phyloP scores from a whole-genome alignment of 345 rosid species.

The Boechera retrofracta region DNA sequence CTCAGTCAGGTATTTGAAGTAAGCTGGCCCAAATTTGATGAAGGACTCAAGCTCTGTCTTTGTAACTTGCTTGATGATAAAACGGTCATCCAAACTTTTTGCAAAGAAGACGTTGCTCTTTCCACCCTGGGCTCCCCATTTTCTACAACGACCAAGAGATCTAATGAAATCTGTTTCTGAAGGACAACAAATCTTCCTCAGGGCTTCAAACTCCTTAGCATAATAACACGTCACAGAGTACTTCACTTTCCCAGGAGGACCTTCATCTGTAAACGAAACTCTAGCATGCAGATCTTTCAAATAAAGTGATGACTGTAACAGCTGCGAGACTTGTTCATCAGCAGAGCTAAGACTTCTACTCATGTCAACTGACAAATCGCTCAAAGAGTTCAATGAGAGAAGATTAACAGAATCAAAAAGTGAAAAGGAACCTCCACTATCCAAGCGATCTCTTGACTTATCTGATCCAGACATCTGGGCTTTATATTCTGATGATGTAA shows the following conservation, averaged over 20 bases:
- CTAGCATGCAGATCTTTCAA: slow-evolving; percentile 77
- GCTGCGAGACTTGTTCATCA: slow-evolving; percentile 67
- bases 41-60: slow-evolving; percentile 97
- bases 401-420: slow-evolving; percentile 64
- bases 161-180: slow-evolving; percentile 82
- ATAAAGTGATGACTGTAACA: slow-evolving; percentile 60
- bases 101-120: slow-evolving; percentile 99
- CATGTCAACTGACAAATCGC: slow-evolving; percentile 56
- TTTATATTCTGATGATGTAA: slow-evolving; percentile 70
- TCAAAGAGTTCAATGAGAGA: slow-evolving; percentile 57
- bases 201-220: slow-evolving; percentile 82
- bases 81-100: slow-evolving; percentile 93
- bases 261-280: slow-evolving; percentile 71
- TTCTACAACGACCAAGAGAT: slow-evolving; percentile 95
- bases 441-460: slow-evolving; percentile 59
- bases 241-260: slow-evolving; percentile 79
- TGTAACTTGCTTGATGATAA: slow-evolving; percentile 93
- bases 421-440: slow-evolving; percentile 54
- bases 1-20: slow-evolving; percentile 81
- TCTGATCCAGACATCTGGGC: slow-evolving; percentile 68
- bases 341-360: slow-evolving; percentile 55
- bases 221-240: slow-evolving; percentile 86
- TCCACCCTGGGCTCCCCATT: slow-evolving; percentile 99
- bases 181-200: slow-evolving; percentile 87
- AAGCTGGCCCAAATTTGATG: slow-evolving; percentile 85